These are phyloP conservation scores for Yamadazyma akitaensis DNA, from an alignment of 805 yeast species.

Conservation along the genomic window DNA sequence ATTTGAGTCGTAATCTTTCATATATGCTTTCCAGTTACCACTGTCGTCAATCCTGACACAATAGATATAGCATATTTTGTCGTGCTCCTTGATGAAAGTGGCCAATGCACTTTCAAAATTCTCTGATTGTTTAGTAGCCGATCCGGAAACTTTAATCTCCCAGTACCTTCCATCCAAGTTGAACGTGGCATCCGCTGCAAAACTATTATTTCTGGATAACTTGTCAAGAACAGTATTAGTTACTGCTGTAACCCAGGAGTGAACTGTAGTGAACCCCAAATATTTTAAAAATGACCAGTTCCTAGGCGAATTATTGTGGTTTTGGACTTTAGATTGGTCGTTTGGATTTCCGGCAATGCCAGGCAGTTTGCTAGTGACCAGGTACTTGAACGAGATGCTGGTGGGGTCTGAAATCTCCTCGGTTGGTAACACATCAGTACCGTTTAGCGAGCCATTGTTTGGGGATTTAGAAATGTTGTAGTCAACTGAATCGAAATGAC, in stretches of 20 bases:
- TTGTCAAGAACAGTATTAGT: not conserved
- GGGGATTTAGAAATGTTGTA: not conserved
- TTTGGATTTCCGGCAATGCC: too few relatives aligned
- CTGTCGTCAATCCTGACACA: not conserved
- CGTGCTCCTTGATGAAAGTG: not conserved
- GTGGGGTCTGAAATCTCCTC: not conserved
- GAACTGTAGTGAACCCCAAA: not conserved
- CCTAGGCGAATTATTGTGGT: not conserved
- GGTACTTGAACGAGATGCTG: not conserved
- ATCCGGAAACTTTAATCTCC: not conserved
- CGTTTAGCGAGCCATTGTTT: not conserved
- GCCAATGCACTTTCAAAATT: not conserved
- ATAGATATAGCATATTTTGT: not conserved
- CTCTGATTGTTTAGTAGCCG: not conserved
- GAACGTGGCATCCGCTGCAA: not conserved
- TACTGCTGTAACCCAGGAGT: not conserved
- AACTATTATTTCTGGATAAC: not conserved
- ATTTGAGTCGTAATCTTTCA: not conserved
- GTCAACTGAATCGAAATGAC: not conserved
- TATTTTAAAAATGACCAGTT: not conserved
- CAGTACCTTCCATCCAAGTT: not conserved
- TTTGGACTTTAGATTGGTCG: not conserved
- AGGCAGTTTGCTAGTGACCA: not conserved
- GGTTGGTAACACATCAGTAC: not conserved
- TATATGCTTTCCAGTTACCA: slow-evolving; percentile 3